Conservation (phyloP, 805 yeast species). For the Candida ficus region DNA sequence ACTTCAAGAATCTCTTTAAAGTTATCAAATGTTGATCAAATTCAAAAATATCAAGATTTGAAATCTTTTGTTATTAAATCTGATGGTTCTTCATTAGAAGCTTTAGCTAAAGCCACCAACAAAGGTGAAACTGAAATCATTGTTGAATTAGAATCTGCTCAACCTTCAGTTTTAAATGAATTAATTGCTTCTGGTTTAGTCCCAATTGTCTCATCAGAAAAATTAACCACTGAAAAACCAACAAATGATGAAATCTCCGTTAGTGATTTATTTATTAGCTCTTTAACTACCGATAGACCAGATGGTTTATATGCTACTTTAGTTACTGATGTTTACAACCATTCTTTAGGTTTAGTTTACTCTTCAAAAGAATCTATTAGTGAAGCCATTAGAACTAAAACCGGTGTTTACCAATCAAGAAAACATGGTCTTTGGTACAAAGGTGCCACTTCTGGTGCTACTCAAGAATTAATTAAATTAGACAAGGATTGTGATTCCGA, state of each 20-base stretch:
- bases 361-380: constrained; percentile 78
- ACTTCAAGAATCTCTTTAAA: constrained; percentile 17
- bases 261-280: constrained; percentile 41
- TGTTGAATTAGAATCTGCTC: constrained; percentile 10
- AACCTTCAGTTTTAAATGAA: constrained; percentile 15
- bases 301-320: constrained; percentile 86
- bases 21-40: constrained; percentile 5
- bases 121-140: constrained; percentile 16
- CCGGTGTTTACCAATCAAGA: constrained; percentile 94
- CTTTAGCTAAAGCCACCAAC: constrained; percentile 15
- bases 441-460: constrained; percentile 95
- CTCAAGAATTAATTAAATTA: constrained; percentile 65
- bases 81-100: constrained; percentile 15
- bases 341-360: constrained; percentile 84
- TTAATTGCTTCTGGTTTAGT: constrained; percentile 20
- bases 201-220: constrained; percentile 19
- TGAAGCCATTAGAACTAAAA: constrained; percentile 72
- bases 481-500: constrained; percentile 91
- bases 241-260: constrained; percentile 28
- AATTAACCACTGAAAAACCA: constrained; percentile 16
- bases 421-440: constrained; percentile 93
- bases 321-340: constrained; percentile 64
- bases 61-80: constrained; percentile 19
- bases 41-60: constrained; percentile 8
- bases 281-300: constrained; percentile 71